These are phyloP conservation scores for Macrolepiota fuliginosa DNA, from an alignment of 768 basidiomycete genomes.

Conservation along the genomic window DNA sequence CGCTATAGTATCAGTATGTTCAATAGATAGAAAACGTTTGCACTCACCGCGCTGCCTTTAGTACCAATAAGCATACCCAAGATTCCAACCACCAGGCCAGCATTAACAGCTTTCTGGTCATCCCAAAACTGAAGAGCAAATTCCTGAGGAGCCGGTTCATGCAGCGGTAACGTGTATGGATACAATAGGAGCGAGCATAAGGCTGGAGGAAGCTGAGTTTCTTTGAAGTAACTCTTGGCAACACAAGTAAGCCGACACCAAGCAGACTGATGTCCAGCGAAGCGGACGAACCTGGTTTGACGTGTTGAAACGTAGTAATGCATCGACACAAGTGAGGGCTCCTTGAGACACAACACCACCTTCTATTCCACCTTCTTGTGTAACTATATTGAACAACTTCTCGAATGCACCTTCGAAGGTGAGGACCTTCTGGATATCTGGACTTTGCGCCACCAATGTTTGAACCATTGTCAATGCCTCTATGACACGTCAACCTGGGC, in stretches of 20 bases:
- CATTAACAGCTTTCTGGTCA: conserved; percentile 82
- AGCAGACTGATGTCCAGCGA: not conserved
- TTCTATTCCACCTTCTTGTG: conserved; percentile 87
- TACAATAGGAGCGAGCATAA: conserved; percentile 70
- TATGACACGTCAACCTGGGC: conserved; percentile 26
- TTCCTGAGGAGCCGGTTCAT: conserved; percentile 70
- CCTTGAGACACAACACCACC: conserved; percentile 85
- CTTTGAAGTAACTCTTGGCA: conserved; percentile 90
- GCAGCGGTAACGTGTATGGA: conserved; percentile 57
- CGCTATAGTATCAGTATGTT: conserved; percentile 5
- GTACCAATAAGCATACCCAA: conserved; percentile 83
- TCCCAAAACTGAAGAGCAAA: conserved; percentile 98
- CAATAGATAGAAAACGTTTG: not conserved
- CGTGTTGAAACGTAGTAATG: conserved; percentile 86
- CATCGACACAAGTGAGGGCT: conserved; percentile 82
- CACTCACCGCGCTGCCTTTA: conserved; percentile 61
- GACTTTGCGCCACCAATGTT: conserved; percentile 76
- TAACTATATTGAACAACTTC: conserved; percentile 86
- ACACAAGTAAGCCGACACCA: conserved; percentile 17
- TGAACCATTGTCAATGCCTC: conserved; percentile 86
- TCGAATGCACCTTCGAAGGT: conserved; percentile 98
- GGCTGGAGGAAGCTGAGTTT: conserved; percentile 70
- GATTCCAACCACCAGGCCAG: conserved; percentile 74
- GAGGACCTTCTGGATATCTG: conserved; percentile 94
- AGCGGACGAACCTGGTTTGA: conserved; percentile 81